Evolutionary conservation across 163 green algal genomes (phyloP), one percentile per base, ranked within the genome.

Genomic region (Prototheca cutis): DNA sequence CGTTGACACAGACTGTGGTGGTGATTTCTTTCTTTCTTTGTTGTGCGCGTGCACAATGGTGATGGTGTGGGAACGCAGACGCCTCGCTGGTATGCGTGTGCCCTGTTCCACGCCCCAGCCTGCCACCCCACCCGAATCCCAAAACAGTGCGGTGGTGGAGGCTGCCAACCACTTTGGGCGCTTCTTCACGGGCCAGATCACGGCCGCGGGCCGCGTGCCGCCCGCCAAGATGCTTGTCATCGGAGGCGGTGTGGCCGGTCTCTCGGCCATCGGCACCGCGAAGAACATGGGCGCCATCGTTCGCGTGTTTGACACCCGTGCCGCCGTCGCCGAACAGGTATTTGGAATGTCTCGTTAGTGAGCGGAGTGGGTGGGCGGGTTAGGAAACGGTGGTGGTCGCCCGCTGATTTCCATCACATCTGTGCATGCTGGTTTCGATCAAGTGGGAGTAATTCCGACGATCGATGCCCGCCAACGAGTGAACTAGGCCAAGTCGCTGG

Each of bases 171-270:
- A 87, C 69, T 94, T 91, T 66, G 75, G 77, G 5, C 71, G 88
- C 31, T 94, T 95, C 80, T 89, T 95, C 71, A 86, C 80, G 4
- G 87, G 87, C 32, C 83, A 92, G 75, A 92, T 94, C 64, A 94
- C 87, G 0, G 87, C 87, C 4, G 87, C 87, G 6, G 87, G 87
- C 24, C 76, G 83, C 48, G 77, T 93, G 5, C 81, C 84, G 0
- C 86, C 87, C 3, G 87, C 84, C 59, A 94, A 95, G 80, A 73
- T 82, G 53, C 81, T 95, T 15, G 76, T 95, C 23, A 90, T 95
- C 40, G 89, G 78, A 23, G 89, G 83, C 39, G 88, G 88, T 19
- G 88, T 95, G 27, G 89, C 88, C 4, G 89, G 89, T 6, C 83
- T 96, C 27, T 72, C 84, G 10, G 88, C 89, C n/a, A 80, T 91